Evolutionary conservation across 2,329 filamentous ascomycete species (phyloP), one percentile per base, ranked within the genome.

Genomic region (Colletotrichum paranaense): DNA sequence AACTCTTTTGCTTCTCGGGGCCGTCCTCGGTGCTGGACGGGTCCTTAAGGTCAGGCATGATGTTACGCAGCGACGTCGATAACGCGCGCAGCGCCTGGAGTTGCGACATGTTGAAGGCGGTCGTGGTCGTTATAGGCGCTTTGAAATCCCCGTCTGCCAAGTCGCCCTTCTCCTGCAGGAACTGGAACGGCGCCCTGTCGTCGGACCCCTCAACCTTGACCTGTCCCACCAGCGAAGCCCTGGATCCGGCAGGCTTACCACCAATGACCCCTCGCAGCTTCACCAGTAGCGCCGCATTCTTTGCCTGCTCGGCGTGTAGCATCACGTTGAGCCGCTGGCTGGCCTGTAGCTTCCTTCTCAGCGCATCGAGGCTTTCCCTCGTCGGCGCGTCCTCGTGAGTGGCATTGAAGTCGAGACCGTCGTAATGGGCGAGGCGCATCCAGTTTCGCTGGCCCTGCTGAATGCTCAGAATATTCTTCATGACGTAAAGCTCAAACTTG

Each of bases 391-490:
- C 72, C n/a, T 64, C 72, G 7, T 35, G 63, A 12, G 75, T 75
- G 1, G 62, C 75, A 5, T 77, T 74, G 57, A 91, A 87, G 73
- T 89, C 88, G 24, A 91, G 80, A 1, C 87, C 94, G 81, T 95
- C 91, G 84, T 99, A 98, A 86, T 98, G 96, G 60, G 90, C 90
- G 75, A 99, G 86, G 66, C 93, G 88, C 76, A 98, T 92, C 91
- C 93, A 98, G 71, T 90, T 89, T 78, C 93, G 86, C 74, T 96
- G 93, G 32, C 92, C 90, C 62, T 90, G 90, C 46, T 82, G 81
- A 52, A 96, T 90, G 53, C 90, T 92, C 75, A 97, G 84, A 77
- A 95, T 93, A 80, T 98, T 98, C 76, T 95, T 88, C 86, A 99
- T 88, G 64, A 95, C 92, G 84, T 96, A 98, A 69, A 99, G 93